Evolutionary conservation across 352 stramenopile genomes (phyloP).

Genomic region (Globisporangium polare): DNA sequence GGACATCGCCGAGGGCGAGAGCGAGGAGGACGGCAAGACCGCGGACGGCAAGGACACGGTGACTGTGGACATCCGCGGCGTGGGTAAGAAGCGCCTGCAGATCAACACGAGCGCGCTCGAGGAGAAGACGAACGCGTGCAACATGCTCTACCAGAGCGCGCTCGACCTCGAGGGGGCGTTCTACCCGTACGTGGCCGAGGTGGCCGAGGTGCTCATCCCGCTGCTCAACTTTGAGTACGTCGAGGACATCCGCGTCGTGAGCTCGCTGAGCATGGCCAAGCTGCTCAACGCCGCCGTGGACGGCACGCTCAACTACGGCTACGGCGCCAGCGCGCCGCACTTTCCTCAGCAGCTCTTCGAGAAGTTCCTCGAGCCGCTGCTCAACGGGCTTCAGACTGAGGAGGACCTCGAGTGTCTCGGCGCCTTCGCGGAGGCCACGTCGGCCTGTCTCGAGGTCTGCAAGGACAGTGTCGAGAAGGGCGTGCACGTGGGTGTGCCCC

Average conservation of each 20-base stretch:
- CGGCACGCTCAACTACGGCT: constrained; percentile 60
- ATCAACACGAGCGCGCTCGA: constrained; percentile 86
- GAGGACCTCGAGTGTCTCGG: constrained; percentile 77
- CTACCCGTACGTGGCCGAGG: constrained; percentile 78
- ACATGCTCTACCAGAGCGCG: constrained; percentile 88
- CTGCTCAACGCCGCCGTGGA: constrained; percentile 70
- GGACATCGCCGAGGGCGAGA: constrained; percentile 57
- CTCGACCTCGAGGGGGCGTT: constrained; percentile 80
- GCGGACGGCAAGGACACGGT: constrained; percentile 66
- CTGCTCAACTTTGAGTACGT: constrained; percentile 84
- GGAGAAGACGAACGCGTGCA: constrained; percentile 85
- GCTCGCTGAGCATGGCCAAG: constrained; percentile 69
- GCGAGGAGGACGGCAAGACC: constrained; percentile 50
- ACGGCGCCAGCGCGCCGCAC: constrained; percentile 46
- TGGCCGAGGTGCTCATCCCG: constrained; percentile 70
- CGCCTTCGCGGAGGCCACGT: constrained; percentile 70
- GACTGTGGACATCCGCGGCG: constrained; percentile 71
- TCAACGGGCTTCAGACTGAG: constrained; percentile 68
- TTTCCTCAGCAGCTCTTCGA: constrained; percentile 84
- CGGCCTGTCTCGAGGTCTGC: constrained; percentile 72
- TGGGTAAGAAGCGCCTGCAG: constrained; percentile 80
- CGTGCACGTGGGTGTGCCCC: constrained; percentile 57
- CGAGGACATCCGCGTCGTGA: constrained; percentile 80
- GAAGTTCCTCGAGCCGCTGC: constrained; percentile 68
- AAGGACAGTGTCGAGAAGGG: constrained; percentile 79